Evolutionary conservation across 2,329 filamentous ascomycete species (phyloP).

Genomic region (Penicillium sp.): DNA sequence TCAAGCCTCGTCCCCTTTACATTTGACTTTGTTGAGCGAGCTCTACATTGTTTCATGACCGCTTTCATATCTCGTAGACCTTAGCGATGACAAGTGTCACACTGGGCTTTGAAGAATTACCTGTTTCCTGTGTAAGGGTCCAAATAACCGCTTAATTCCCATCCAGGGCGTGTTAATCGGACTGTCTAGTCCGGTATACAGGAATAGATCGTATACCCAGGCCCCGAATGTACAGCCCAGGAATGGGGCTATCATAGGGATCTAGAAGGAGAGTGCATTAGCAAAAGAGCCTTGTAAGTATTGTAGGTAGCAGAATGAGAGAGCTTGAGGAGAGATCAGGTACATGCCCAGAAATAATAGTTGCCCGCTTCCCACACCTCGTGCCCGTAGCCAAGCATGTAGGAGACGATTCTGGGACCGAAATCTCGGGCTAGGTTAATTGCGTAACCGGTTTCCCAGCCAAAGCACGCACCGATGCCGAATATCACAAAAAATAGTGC

Average conservation of each 20-base stretch:
- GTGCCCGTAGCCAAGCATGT: slow-evolving; percentile 66
- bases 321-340: background rate
- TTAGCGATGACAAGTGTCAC: slow-evolving; percentile 3
- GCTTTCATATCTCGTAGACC: background rate
- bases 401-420: slow-evolving; percentile 66
- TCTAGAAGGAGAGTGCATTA: slow-evolving; percentile 40
- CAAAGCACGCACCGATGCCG: slow-evolving; percentile 70
- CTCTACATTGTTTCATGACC: background rate
- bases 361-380: slow-evolving; percentile 67
- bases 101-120: slow-evolving; percentile 17
- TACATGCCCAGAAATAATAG: slow-evolving; percentile 70
- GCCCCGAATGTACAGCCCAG: slow-evolving; percentile 64
- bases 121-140: slow-evolving; percentile 16
- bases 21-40: background rate
- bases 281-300: background rate
- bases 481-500: slow-evolving; percentile 72
- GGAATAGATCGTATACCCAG: slow-evolving; percentile 65
- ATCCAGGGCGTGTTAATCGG: slow-evolving; percentile 68
- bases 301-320: background rate
- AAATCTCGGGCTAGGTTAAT: slow-evolving; percentile 75
- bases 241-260: slow-evolving; percentile 73
- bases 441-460: slow-evolving; percentile 75
- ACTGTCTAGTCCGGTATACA: slow-evolving; percentile 66
- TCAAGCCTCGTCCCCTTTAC: background rate
- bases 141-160: slow-evolving; percentile 58